phyloP scores from a whole-genome alignment of 2,329 filamentous ascomycete genomes.

The Pleurostoma richardsiae region DNA sequence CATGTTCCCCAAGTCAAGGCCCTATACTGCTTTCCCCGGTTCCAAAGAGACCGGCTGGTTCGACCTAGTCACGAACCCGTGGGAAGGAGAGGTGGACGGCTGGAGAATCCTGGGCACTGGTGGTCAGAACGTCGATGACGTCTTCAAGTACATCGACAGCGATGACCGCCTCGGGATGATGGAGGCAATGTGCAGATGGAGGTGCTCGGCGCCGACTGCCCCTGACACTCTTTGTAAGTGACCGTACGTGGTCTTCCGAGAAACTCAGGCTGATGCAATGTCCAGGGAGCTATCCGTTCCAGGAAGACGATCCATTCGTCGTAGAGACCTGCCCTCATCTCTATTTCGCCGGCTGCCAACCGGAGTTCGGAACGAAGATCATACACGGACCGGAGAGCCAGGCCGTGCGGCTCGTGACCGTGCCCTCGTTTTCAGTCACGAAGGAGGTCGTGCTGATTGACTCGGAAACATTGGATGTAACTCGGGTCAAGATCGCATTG shows the following conservation, averaged over 20 bases:
- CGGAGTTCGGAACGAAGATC: slow-evolving; percentile 66
- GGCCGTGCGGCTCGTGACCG: slow-evolving; percentile 69
- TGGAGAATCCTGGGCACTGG: slow-evolving; percentile 83
- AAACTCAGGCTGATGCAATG: slow-evolving; percentile 4
- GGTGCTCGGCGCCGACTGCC: slow-evolving; percentile 85
- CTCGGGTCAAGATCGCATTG: slow-evolving; percentile 58
- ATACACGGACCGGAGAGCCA: slow-evolving; percentile 66
- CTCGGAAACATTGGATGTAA: slow-evolving; percentile 75
- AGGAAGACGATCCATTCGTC: slow-evolving; percentile 88
- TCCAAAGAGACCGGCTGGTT: slow-evolving; percentile 63
- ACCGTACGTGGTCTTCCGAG: not conserved
- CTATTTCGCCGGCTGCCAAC: slow-evolving; percentile 85
- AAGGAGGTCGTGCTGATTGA: slow-evolving; percentile 81
- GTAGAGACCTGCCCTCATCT: slow-evolving; percentile 81
- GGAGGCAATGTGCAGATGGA: slow-evolving; percentile 91
- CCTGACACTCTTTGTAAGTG: slow-evolving; percentile 88
- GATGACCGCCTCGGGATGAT: slow-evolving; percentile 80
- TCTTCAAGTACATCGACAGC: slow-evolving; percentile 83
- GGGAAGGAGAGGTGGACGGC: slow-evolving; percentile 85
- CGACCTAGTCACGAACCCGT: slow-evolving; percentile 87
- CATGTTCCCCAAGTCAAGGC: slow-evolving; percentile 75
- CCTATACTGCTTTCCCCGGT: slow-evolving; percentile 54
- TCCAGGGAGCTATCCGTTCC: slow-evolving; percentile 92
- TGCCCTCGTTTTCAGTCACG: slow-evolving; percentile 76
- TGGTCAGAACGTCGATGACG: slow-evolving; percentile 90